phyloP scores from a whole-genome alignment of 2,329 filamentous ascomycete species.

The Diaporthe ilicicola region DNA sequence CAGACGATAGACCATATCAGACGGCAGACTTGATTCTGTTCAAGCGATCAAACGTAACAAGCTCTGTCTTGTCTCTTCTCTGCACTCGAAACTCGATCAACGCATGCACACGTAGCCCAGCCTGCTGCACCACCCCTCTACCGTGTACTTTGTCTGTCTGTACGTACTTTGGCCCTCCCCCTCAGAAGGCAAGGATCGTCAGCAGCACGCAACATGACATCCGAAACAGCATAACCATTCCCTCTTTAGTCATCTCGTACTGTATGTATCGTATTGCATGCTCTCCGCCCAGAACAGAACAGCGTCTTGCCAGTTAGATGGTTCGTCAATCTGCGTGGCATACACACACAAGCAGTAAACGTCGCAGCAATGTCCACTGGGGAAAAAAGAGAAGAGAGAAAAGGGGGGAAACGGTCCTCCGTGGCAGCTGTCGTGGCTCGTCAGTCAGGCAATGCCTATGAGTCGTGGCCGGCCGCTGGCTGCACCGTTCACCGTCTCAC shows the following conservation, averaged over 20 bases:
- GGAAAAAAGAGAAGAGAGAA: neutral
- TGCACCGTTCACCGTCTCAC: neutral
- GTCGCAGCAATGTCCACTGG: neutral
- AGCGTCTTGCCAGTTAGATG: neutral
- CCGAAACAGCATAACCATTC: neutral
- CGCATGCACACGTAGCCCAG: no score
- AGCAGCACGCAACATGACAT: neutral
- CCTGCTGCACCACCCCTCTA: neutral
- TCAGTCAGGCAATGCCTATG: neutral
- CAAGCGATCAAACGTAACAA: neutral
- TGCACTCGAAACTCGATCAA: neutral
- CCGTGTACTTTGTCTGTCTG: no score
- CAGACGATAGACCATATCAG: neutral
- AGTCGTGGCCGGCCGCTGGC: slow-evolving; percentile 10
- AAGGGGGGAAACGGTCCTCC: slow-evolving; percentile 2
- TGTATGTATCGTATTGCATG: neutral
- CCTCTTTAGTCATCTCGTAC: neutral
- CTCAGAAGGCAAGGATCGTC: neutral
- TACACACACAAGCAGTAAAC: neutral
- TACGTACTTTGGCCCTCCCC: no score
- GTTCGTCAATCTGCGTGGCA: neutral
- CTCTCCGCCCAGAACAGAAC: neutral
- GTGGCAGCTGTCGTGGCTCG: slow-evolving; percentile 9
- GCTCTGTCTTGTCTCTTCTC: neutral
- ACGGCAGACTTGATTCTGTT: neutral